A percentile compares a stretch with the other conserved stretches of the same genome.
Conservation (phyloP, 352 stramenopile species). For the Phytopythium mirpurense region DNA sequence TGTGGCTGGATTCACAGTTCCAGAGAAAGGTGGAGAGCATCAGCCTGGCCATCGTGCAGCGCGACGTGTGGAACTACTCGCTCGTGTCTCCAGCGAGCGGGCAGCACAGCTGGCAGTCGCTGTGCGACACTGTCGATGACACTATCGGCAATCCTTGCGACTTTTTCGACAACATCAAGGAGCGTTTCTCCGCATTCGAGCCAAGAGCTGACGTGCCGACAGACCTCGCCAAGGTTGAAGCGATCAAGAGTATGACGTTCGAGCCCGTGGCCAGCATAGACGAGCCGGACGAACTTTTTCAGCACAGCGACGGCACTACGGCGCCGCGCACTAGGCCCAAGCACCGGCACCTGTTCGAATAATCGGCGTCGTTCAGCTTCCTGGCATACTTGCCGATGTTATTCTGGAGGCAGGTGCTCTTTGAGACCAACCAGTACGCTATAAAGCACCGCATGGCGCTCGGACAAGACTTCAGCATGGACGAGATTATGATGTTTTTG, state of each 20-base stretch:
- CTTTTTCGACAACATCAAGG: too few species aligned
- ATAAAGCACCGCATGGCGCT: neutral
- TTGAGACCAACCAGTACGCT: constrained; percentile 13
- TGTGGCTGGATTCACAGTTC: constrained; percentile 14
- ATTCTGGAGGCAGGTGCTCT: constrained; percentile 20
- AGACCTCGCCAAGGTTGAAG: too few species aligned
- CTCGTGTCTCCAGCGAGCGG: too few species aligned
- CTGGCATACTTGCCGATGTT: constrained; percentile 22
- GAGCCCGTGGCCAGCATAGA: too few species aligned
- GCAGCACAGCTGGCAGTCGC: too few species aligned
- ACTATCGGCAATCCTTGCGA: too few species aligned
- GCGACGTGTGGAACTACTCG: constrained; percentile 8
- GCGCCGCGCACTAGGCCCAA: constrained; percentile 7
- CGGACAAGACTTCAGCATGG: constrained; percentile 5
- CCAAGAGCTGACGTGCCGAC: too few species aligned
- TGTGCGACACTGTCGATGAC: too few species aligned
- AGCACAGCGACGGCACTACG: neutral
- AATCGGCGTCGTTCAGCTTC: constrained; percentile 17
- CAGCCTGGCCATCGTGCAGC: constrained; percentile 1
- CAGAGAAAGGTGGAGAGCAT: constrained; percentile 8
- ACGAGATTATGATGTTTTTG: constrained; percentile 26
- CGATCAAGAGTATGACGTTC: too few species aligned
- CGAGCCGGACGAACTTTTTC: too few species aligned
- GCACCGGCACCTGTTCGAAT: constrained; percentile 12
- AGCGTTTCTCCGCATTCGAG: too few species aligned